Evolutionary conservation across 192 early-diverging fungal genomes (phyloP).

Genomic region (Funneliformis mosseae): DNA sequence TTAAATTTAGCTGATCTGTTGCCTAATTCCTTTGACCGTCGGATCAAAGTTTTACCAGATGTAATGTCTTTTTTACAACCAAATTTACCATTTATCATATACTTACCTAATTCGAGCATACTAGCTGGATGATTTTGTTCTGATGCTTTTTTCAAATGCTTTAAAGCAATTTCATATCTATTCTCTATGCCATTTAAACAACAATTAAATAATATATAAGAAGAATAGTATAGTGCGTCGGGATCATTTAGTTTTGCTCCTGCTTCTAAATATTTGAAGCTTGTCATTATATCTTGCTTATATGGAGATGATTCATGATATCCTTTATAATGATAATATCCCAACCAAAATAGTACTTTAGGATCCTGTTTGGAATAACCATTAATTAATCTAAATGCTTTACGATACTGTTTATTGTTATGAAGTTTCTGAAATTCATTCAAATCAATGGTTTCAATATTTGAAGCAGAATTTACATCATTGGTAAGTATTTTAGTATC

Average conservation of each 20-base stretch:
- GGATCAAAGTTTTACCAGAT: background rate
- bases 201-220: background rate
- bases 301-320: background rate
- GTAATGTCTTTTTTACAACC: background rate
- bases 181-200: background rate
- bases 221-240: background rate
- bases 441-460: too few relatives aligned
- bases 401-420: background rate
- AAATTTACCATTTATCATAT: background rate
- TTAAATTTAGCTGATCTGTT: background rate
- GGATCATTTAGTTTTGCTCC: background rate
- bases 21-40: background rate
- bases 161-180: background rate
- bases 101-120: background rate
- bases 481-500: too few relatives aligned
- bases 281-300: background rate
- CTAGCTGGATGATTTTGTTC: background rate
- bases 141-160: background rate
- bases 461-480: too few relatives aligned
- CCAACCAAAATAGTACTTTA: background rate
- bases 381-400: background rate
- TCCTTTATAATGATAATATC: background rate
- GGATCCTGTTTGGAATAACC: background rate
- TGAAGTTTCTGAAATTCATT: too few relatives aligned
- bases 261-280: background rate